A percentile compares a stretch with the other conserved stretches of the same genome.
Conservation (phyloP, 805 yeast species). For the Cyberlindnera suaveolens region DNA sequence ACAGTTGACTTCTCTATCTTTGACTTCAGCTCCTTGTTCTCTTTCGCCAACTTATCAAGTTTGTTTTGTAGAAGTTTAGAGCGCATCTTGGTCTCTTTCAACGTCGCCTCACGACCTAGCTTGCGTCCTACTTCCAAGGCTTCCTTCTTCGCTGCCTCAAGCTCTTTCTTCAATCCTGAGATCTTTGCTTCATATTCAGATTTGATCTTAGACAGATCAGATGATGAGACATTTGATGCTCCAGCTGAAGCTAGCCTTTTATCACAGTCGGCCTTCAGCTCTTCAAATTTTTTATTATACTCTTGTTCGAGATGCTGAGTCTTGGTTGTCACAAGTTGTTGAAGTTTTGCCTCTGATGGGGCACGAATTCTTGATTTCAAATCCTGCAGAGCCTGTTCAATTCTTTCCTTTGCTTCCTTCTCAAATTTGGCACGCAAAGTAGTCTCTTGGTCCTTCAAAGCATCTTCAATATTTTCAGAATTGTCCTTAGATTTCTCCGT, state of each 20-base stretch:
- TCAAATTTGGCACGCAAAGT: slow-evolving; percentile 23
- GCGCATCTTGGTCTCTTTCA: slow-evolving; percentile 31
- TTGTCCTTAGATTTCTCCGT: neutral
- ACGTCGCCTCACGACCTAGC: slow-evolving; percentile 21
- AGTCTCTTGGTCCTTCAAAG: slow-evolving; percentile 20
- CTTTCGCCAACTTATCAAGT: slow-evolving; percentile 29
- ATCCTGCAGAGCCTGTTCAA: slow-evolving; percentile 21
- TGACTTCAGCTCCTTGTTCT: slow-evolving; percentile 30
- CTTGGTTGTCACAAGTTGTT: slow-evolving; percentile 19
- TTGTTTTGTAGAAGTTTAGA: slow-evolving; percentile 37
- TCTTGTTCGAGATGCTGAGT: slow-evolving; percentile 23
- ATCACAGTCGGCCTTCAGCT: slow-evolving; percentile 23
- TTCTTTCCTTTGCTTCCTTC: slow-evolving; percentile 16
- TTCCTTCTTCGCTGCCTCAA: slow-evolving; percentile 19
- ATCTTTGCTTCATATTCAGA: slow-evolving; percentile 28
- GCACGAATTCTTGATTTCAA: slow-evolving; percentile 30
- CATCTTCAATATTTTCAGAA: slow-evolving; percentile 8
- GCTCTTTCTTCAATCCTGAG: slow-evolving; percentile 24
- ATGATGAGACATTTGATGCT: neutral
- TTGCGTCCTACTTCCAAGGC: slow-evolving; percentile 15
- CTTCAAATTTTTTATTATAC: slow-evolving; percentile 24
- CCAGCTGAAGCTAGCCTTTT: slow-evolving; percentile 20
- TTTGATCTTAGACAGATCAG: slow-evolving; percentile 9
- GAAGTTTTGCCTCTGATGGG: slow-evolving; percentile 31
- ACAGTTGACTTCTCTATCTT: neutral